Evolutionary conservation across 23 red algal genomes (phyloP), one percentile per base, ranked within the genome.

Genomic region (Gracilaria domingensis): DNA sequence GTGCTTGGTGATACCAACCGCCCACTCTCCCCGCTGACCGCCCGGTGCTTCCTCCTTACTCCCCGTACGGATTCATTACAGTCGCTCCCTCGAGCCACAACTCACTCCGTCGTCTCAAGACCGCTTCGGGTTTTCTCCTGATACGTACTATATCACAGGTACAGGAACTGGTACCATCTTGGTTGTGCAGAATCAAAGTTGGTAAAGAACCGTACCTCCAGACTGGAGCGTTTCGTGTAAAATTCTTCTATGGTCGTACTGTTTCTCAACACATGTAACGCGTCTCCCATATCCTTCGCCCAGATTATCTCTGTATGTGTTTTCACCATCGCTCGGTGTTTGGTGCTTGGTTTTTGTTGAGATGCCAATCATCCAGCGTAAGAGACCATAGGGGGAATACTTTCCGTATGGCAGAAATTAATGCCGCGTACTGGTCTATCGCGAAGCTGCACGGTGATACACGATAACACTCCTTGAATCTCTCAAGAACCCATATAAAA

Each of bases 101-200:
- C n/a, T n/a, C n/a, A n/a, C n/a, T n/a, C n/a, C n/a, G n/a, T n/a
- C n/a, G n/a, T n/a, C n/a, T n/a, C n/a, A n/a, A n/a, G n/a, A n/a
- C n/a, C n/a, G n/a, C n/a, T n/a, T n/a, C n/a, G n/a, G n/a, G n/a
- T n/a, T n/a, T n/a, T n/a, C n/a, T n/a, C n/a, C n/a, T n/a, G n/a
- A n/a, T n/a, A n/a, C n/a, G n/a, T n/a, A n/a, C n/a, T n/a, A n/a
- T n/a, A n/a, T n/a, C n/a, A n/a, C n/a, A n/a, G 50, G 36, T 78
- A 78, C 8, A 78, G 37, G 36, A 78, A 78, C 30, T 78, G 45
- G 73, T 51, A 78, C 73, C 73, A 78, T 29, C 42, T 16, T 47
- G 73, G 73, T 14, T 16, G 35, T 26, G 24, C 4, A 12, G 12
- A 2, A 1, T 45, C 12, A 47, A 44, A 35, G 36, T 35, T 44